Evolutionary conservation across 495 filamentous ascomycete genomes (phyloP), one percentile per base, ranked within the genome.

Genomic region (Aspergillus ellipticus): DNA sequence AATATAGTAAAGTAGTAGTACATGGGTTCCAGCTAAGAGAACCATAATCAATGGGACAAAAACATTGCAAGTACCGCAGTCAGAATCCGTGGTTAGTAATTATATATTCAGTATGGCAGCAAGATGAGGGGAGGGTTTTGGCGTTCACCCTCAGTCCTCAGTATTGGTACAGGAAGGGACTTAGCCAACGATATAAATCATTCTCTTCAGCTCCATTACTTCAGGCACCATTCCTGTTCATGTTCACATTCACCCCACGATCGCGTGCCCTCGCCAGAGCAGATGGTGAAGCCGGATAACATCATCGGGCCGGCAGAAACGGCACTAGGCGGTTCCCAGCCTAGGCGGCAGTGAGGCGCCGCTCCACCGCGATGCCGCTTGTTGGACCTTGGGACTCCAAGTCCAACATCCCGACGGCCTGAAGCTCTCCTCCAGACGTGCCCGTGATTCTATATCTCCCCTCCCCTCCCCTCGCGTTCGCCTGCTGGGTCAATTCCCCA

Each of bases 361-460:
- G 43, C 42, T 47, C 52, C 52, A 54, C 52, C 22, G 28, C 52
- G 29, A 54, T 35, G 39, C 39, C 51, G 22, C 37, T 42, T 28
- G 24, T 7, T 28, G 24, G 24, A 28, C 3, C 24, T 28, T 42
- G 35, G 35, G n/a, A 13, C 10, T 39, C 26, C 45, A 39, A 13
- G 35, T 39, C 26, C 45, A 48, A 43, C 51, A 45, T 21, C 42
- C 51, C 39, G 37, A 45, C 39, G 22, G 28, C 26, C 52, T 52
- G 29, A 53, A 55, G 55, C 55, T 61, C 57, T 56, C 53, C 52
- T 54, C 42, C 49, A 29, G 24, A 43, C 20, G 4, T 28, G 24
- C 24, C 29, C 52, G 35, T 42, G 28, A 46, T 41, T 53, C 9
- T 9, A 13, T 4, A 15, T 10, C 13, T 37, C n/a, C 35, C n/a